Evolutionary conservation across 1,284 basidiomycete species (phyloP).

Genomic region (Cutaneotrichosporon sp.): DNA sequence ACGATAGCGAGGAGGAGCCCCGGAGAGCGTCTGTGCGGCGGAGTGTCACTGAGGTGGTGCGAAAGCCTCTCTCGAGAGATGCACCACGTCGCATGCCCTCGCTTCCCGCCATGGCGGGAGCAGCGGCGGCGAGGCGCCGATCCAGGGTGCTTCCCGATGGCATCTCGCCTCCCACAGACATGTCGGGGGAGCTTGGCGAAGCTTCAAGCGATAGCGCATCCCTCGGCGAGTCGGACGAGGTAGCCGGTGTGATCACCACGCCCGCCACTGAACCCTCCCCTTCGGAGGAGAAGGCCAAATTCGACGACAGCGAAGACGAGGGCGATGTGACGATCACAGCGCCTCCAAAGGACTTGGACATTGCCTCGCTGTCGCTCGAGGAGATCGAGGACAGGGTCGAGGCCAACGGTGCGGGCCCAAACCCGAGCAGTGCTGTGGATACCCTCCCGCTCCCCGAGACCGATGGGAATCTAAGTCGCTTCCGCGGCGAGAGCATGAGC

Average conservation of each 20-base stretch:
- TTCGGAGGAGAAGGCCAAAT: neutral
- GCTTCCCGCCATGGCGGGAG: conserved; percentile 14
- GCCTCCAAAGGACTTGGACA: neutral
- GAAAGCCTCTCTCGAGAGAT: neutral
- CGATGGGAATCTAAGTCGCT: conserved; percentile 10
- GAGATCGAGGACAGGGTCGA: neutral
- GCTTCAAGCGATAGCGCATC: neutral
- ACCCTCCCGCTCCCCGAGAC: neutral
- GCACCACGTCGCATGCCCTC: conserved; percentile 21
- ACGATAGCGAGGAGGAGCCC: conserved; percentile 22
- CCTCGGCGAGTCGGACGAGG: neutral
- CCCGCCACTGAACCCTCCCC: conserved; percentile 1
- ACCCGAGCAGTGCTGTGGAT: neutral
- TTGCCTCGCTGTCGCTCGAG: neutral
- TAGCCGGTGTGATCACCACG: neutral
- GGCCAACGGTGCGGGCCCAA: neutral
- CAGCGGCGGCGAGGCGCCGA: conserved; percentile 25
- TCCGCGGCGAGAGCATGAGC: conserved; percentile 36
- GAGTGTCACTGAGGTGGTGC: conserved; percentile 18
- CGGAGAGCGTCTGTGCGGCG: conserved; percentile 15
- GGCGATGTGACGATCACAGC: conserved; percentile 9
- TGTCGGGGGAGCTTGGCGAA: neutral
- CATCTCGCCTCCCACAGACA: neutral
- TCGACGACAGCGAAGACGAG: neutral
- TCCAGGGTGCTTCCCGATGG: conserved; percentile 32